Evolutionary conservation across 2,329 filamentous ascomycete genomes (phyloP), one percentile per base, ranked within the genome.

Genomic region (Fusarium duplospermum): DNA sequence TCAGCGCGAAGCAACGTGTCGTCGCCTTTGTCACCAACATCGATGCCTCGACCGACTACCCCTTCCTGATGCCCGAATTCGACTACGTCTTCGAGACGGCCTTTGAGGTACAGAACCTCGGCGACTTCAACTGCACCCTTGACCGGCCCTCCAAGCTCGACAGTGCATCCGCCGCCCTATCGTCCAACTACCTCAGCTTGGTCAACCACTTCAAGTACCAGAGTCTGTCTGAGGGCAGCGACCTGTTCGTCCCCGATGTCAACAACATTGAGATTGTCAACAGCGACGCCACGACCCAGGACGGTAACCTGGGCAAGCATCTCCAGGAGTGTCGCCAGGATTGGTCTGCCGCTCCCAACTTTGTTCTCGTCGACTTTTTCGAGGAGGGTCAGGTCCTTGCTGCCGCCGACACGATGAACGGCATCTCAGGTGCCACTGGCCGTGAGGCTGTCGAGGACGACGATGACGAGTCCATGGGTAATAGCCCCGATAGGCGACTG

Each of bases 161-260:
- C 24, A 80, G 84, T 4, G 87, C 87, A 58, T 78, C 87, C 18
- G 77, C 85, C 1, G 93, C 92, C 2, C 79, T 93, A 29, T 79
- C 85, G 0, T 86, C 86, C 1, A 89, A 89, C 75, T 87, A 90
- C 76, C 87, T 96, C 80, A 90, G 93, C 29, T 85, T 96, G 11
- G 87, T 94, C 85, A 96, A 96, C 86, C 94, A 96, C 84, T 96
- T 96, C 85, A 87, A 93, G 62, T 91, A 95, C 84, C 84, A 87
- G 66, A 82, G 80, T 6, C 79, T 90, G 24, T 80, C 85, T n/a
- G 81, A 87, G 5, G 86, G 85, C 68, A 89, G 59, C 40, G 62
- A 70, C 16, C 47, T 94, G 76, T 83, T 89, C 72, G 84, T 90
- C 45, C 92, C 93, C 3, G 89, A 93, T 74, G 84, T 88, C n/a